These are phyloP conservation scores for Amylocystis lapponica DNA, from an alignment of 768 basidiomycete genomes.

Conservation along the genomic window DNA sequence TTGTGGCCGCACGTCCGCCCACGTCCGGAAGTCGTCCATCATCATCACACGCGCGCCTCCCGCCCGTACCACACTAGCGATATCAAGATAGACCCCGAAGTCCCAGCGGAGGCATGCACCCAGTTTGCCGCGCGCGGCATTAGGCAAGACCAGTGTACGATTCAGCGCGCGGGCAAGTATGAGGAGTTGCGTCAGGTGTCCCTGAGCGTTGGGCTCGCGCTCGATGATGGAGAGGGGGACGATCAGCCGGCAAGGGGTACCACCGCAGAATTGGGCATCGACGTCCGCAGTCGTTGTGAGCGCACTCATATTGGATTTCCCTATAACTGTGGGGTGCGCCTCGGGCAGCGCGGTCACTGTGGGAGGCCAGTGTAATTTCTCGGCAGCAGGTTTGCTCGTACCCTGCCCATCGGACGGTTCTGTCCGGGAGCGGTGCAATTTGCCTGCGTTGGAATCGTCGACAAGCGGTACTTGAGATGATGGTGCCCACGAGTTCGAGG, in stretches of 20 bases:
- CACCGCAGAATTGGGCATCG: constrained; percentile 19
- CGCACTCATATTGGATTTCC: neutral
- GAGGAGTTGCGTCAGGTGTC: constrained; percentile 48
- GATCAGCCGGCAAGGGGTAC: constrained; percentile 37
- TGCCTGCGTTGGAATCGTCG: too few species aligned
- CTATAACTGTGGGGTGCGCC: neutral
- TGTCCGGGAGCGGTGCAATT: too few species aligned
- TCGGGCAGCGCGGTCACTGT: constrained; percentile 31
- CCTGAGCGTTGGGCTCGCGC: constrained; percentile 53
- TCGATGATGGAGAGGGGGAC: constrained; percentile 46
- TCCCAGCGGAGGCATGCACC: constrained; percentile 45
- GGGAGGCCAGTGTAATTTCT: constrained; percentile 24
- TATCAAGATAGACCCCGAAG: constrained; percentile 47
- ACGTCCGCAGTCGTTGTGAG: constrained; percentile 7
- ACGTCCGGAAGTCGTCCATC: constrained; percentile 33
- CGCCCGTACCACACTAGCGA: constrained; percentile 14
- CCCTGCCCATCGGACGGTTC: too few species aligned
- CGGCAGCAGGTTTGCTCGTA: neutral
- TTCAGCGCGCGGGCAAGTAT: constrained; percentile 43
- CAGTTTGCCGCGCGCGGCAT: constrained; percentile 50
- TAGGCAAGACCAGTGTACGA: constrained; percentile 56
- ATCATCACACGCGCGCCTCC: constrained; percentile 23
- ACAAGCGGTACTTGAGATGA: too few species aligned
- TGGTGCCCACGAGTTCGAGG: too few species aligned
- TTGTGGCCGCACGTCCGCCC: constrained; percentile 28